Percentiles rank a stretch among this genome's conserved stretches.
phyloP scores from a whole-genome alignment of 768 basidiomycete genomes.

The Tricholoma sp. region DNA sequence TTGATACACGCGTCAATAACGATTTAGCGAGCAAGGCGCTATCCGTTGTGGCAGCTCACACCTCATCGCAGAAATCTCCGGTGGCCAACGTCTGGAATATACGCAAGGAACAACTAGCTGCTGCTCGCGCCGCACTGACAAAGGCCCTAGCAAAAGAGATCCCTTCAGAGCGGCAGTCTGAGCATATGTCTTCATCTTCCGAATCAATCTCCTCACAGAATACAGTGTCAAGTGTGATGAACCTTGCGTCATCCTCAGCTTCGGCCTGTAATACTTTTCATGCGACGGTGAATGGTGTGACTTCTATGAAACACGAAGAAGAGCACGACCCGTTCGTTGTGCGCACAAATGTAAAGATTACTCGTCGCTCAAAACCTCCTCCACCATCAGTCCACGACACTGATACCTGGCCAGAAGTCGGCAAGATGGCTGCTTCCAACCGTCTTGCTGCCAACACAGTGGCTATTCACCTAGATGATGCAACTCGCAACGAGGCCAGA shows the following conservation, averaged over 20 bases:
- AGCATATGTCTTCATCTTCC: not conserved
- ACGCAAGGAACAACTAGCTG: constrained; percentile 23
- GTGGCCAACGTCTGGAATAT: constrained; percentile 26
- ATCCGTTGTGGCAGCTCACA: constrained; percentile 14
- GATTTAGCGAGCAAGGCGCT: constrained; percentile 16
- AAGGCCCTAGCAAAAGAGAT: not conserved
- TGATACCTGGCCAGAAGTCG: constrained; percentile 42
- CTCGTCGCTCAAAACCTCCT: constrained; percentile 17
- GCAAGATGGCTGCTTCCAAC: constrained; percentile 23
- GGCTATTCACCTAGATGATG: constrained; percentile 6
- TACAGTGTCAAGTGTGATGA: not conserved
- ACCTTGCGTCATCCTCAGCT: not conserved
- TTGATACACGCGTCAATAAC: constrained; percentile 5
- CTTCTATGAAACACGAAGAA: constrained; percentile 10
- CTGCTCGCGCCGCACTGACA: constrained; percentile 13
- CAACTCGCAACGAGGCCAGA: constrained; percentile 1
- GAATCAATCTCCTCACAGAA: not conserved
- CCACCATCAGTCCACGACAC: constrained; percentile 27
- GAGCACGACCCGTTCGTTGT: constrained; percentile 43
- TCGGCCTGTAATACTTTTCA: constrained; percentile 11
- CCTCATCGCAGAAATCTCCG: constrained; percentile 13
- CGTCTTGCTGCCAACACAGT: constrained; percentile 4
- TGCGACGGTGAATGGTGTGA: constrained; percentile 5
- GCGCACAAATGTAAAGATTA: constrained; percentile 21
- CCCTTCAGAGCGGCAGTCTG: not conserved